Evolutionary conservation across 148 eudicot species (phyloP), one percentile per base, ranked within the genome.

Genomic region (Amaranthus palmeri): DNA sequence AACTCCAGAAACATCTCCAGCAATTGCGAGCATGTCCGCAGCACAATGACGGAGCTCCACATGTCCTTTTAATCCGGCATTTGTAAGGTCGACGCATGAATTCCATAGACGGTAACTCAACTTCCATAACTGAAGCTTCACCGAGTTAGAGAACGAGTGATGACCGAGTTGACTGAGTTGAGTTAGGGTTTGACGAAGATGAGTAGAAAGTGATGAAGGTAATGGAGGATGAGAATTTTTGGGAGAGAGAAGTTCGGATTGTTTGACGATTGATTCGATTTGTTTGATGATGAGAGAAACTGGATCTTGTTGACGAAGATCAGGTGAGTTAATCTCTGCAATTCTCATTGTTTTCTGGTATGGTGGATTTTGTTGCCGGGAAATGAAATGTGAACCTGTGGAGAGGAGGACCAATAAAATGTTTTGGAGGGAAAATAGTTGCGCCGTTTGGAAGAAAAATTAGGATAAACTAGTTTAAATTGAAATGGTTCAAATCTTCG

Each of bases 61-160:
- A 71, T 81, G 86, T 49, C 83, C 83, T 44, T 78, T 82, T 43
- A 74, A 55, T 40, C 79, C 70, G 70, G 89, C 77, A 75, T 93
- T 91, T 68, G 89, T 71, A 74, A 89, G 80, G 61, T 93, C 96
- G 76, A 93, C 92, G 72, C 92, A 87, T 40, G 86, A 66, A 78
- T 92, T 93, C 98, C 98, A 93, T 59, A 93, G 87, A 49, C 97
- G 89, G 85, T 86, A 93, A 72, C 87, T 83, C 81, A 93, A 87
- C 71, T 90, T 90, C 97, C 92, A 91, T 54, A 91, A 74, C 69
- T 84, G 85, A 74, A 91, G 90, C 78, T 93, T 93, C 75, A 72
- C 48, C 59, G 98, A 76, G 78, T 91, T 89, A 45, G 89, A 70
- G 75, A 88, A 72, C 7, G 69, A 86, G 68, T 76, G 83, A 68